Percentiles rank a stretch among this genome's conserved stretches.
These are phyloP conservation scores for Amaranthus tricolor DNA, from an alignment of 179 eudicot genomes.

Conservation along the genomic window DNA sequence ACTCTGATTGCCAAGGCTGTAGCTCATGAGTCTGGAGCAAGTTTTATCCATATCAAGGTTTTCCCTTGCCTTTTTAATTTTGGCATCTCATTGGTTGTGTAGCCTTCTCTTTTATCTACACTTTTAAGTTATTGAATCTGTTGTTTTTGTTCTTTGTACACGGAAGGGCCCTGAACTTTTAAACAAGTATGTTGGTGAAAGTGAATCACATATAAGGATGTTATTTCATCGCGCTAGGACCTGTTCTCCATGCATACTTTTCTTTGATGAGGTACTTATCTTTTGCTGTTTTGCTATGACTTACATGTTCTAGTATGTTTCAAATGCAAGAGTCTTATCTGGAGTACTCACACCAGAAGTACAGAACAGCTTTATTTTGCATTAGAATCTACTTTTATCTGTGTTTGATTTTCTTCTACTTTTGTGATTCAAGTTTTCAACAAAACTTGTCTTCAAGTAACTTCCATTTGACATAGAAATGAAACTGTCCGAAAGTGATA, in stretches of 20 bases:
- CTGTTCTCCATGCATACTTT: conserved; percentile 92
- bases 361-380: too few relatives aligned
- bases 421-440: too few relatives aligned
- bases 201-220: conserved; percentile 73
- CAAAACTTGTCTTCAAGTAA: too few relatives aligned
- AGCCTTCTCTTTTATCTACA: neutral
- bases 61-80: conserved; percentile 9
- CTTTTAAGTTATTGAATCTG: neutral
- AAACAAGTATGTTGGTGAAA: conserved; percentile 88
- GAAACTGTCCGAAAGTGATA: neutral
- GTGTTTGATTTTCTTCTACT: too few relatives aligned
- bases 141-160: conserved; percentile 12
- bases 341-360: too few relatives aligned
- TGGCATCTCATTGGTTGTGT: neutral
- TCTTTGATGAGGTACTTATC: conserved; percentile 83
- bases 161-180: conserved; percentile 77
- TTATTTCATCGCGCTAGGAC: conserved; percentile 84
- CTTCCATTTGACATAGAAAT: too few relatives aligned
- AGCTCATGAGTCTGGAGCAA: conserved; percentile 89
- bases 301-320: too few relatives aligned
- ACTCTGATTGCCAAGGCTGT: conserved; percentile 93
- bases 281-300: neutral
- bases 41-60: conserved; percentile 88
- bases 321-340: too few relatives aligned
- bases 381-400: too few relatives aligned